These are phyloP conservation scores for Candida michaelii DNA, from an alignment of 805 yeast genomes.

Conservation along the genomic window DNA sequence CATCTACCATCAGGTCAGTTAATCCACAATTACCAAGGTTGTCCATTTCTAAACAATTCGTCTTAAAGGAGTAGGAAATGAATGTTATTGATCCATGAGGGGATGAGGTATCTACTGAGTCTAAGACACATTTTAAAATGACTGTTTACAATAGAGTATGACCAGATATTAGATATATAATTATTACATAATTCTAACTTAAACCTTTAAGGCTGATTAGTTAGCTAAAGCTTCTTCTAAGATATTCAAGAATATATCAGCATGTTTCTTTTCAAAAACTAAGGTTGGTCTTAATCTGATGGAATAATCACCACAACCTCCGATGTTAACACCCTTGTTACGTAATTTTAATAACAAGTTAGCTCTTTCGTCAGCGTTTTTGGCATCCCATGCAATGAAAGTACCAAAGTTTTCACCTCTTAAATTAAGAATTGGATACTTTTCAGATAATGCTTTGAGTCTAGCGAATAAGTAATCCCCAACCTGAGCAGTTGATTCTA, in stretches of 20 bases:
- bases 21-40: too few relatives aligned
- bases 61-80: too few relatives aligned
- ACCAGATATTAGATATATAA: too few relatives aligned
- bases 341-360: constrained; percentile 46
- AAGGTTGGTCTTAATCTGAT: constrained; percentile 67
- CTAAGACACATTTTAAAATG: too few relatives aligned
- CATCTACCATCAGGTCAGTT: too few relatives aligned
- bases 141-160: too few relatives aligned
- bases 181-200: too few relatives aligned
- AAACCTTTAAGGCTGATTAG: too few relatives aligned
- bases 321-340: constrained; percentile 59
- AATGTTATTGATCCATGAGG: too few relatives aligned
- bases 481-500: constrained; percentile 47
- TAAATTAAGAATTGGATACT: constrained; percentile 49
- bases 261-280: constrained; percentile 61
- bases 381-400: constrained; percentile 64
- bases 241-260: constrained; percentile 52
- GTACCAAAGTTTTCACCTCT: constrained; percentile 67
- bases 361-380: constrained; percentile 44
- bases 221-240: constrained; percentile 26
- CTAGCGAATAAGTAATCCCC: constrained; percentile 54
- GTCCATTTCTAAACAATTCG: too few relatives aligned
- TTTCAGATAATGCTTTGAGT: constrained; percentile 38
- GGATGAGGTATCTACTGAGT: too few relatives aligned
- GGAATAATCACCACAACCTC: constrained; percentile 62